Conservation (phyloP, 768 basidiomycete species). For the Auriscalpium orientale region DNA sequence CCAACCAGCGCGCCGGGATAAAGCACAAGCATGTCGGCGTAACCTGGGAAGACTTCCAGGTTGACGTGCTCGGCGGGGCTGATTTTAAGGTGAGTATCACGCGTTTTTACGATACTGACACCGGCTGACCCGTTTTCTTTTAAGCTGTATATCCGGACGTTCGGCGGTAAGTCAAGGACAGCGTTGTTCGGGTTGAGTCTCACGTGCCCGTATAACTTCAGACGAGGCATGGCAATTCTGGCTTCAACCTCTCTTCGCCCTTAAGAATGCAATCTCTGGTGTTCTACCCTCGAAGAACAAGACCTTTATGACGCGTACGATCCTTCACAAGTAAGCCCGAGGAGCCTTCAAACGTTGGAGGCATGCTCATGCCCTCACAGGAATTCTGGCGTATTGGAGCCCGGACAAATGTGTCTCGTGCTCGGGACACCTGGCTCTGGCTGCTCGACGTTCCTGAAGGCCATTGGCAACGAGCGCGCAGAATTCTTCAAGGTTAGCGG, state of each 20-base stretch:
- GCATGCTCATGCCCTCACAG: constrained; percentile 57
- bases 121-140: neutral
- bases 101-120: neutral
- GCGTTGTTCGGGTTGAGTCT: neutral
- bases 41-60: constrained; percentile 64
- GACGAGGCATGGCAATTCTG: constrained; percentile 17
- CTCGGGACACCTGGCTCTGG: constrained; percentile 47
- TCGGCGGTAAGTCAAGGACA: constrained; percentile 39
- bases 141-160: constrained; percentile 53
- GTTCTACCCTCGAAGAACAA: constrained; percentile 1
- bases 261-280: neutral
- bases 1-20: constrained; percentile 58
- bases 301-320: constrained; percentile 2
- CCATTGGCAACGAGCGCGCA: constrained; percentile 68
- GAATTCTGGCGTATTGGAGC: constrained; percentile 38
- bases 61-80: constrained; percentile 53
- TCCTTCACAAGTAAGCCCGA: constrained; percentile 10
- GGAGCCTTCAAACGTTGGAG: constrained; percentile 15
- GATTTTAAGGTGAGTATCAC: constrained; percentile 44
- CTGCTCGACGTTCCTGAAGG: constrained; percentile 81
- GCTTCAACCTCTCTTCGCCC: constrained; percentile 6
- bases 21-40: constrained; percentile 76
- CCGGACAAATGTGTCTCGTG: constrained; percentile 15
- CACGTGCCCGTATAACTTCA: neutral
- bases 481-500: constrained; percentile 61